Conservation (phyloP, 1,139 yeast genomes). For the Pneumocystis jirovecii region DNA sequence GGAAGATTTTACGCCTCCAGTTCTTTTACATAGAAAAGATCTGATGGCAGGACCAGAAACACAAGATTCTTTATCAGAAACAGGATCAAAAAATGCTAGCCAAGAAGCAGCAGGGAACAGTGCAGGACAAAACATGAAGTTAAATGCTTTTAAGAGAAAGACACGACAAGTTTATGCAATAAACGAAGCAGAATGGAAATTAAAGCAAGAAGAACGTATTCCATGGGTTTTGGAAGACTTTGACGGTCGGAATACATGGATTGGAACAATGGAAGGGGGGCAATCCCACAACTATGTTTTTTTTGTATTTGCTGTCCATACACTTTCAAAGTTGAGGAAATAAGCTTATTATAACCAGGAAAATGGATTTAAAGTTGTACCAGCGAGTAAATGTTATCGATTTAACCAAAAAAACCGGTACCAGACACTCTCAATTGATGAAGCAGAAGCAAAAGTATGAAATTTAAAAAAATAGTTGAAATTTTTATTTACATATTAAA, state of each 20-base stretch:
- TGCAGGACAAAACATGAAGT: slow-evolving; percentile 60
- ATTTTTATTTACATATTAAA: slow-evolving; percentile 17
- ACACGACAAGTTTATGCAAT: slow-evolving; percentile 70
- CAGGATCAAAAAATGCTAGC: not conserved
- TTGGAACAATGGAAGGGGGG: slow-evolving; percentile 91
- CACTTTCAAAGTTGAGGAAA: too few species aligned
- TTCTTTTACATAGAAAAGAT: not conserved
- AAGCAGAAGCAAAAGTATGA: slow-evolving; percentile 50
- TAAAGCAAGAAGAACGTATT: slow-evolving; percentile 86
- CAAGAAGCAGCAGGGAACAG: slow-evolving; percentile 57
- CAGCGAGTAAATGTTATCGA: slow-evolving; percentile 63
- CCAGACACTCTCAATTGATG: slow-evolving; percentile 86
- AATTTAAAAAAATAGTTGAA: not conserved
- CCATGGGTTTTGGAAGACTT: slow-evolving; percentile 98
- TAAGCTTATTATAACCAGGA: not conserved
- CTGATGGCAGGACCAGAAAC: not conserved
- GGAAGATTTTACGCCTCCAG: not conserved
- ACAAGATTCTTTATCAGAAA: not conserved
- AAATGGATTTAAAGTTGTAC: slow-evolving; percentile 12
- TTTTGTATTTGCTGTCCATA: slow-evolving; percentile 23
- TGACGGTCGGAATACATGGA: slow-evolving; percentile 87
- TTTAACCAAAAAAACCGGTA: slow-evolving; percentile 88
- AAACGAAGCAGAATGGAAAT: slow-evolving; percentile 64
- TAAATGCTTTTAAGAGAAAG: slow-evolving; percentile 54
- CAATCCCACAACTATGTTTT: slow-evolving; percentile 75